phyloP scores from a whole-genome alignment of 2,329 filamentous ascomycete genomes.

The Grosmannia serpens region DNA sequence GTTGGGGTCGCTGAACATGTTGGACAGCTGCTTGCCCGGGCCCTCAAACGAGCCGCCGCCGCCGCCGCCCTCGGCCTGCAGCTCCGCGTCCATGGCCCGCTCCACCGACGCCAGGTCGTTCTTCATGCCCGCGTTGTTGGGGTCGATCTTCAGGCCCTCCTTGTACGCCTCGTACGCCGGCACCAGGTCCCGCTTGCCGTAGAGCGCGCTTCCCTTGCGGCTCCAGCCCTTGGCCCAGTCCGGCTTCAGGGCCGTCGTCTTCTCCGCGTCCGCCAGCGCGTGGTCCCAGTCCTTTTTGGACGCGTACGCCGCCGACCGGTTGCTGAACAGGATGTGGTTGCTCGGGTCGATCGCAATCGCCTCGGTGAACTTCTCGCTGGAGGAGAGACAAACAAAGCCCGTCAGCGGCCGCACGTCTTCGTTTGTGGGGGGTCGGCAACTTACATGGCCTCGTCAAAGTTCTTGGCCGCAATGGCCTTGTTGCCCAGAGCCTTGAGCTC shows the following conservation, averaged over 20 bases:
- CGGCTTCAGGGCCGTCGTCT: slow-evolving; percentile 88
- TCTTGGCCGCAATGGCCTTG: slow-evolving; percentile 95
- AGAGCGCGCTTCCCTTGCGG: slow-evolving; percentile 81
- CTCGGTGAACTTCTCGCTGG: slow-evolving; percentile 84
- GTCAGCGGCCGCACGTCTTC: not conserved
- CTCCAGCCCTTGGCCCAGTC: slow-evolving; percentile 98
- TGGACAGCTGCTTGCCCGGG: slow-evolving; percentile 41
- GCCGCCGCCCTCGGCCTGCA: slow-evolving; percentile 27
- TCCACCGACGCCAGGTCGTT: slow-evolving; percentile 74
- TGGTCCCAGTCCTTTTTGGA: slow-evolving; percentile 81
- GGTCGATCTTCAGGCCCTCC: slow-evolving; percentile 85
- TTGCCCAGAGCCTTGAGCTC: slow-evolving; percentile 96
- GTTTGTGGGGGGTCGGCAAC: slow-evolving; percentile 19
- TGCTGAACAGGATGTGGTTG: slow-evolving; percentile 97
- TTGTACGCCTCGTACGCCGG: slow-evolving; percentile 85
- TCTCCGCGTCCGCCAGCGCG: slow-evolving; percentile 80
- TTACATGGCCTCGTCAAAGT: slow-evolving; percentile 92
- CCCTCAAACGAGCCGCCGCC: slow-evolving; percentile 51
- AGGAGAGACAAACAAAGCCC: not conserved
- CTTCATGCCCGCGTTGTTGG: slow-evolving; percentile 86
- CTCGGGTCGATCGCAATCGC: slow-evolving; percentile 77
- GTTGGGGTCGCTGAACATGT: slow-evolving; percentile 90
- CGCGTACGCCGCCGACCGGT: slow-evolving; percentile 78
- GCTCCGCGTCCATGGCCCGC: slow-evolving; percentile 72
- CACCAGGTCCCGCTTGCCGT: slow-evolving; percentile 76